These are phyloP conservation scores for Plasmodium coatneyi DNA, from an alignment of 169 alveolate species.

Conservation along the genomic window DNA sequence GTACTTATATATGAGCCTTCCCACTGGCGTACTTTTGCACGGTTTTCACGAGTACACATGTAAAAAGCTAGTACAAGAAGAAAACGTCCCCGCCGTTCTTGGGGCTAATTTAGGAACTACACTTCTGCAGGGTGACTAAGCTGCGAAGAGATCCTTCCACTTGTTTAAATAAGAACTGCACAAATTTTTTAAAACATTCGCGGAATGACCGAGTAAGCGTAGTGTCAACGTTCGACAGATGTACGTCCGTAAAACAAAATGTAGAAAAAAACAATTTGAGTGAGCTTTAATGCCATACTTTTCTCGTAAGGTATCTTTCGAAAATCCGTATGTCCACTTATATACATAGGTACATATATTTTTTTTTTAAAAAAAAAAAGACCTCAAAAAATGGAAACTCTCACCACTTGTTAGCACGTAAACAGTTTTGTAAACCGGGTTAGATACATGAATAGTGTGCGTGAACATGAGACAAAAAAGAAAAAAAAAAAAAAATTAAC, in stretches of 20 bases:
- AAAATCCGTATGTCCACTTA: background rate
- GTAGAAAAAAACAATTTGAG: background rate
- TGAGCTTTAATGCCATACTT: background rate
- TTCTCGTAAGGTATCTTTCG: background rate
- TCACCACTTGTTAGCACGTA: slow-evolving; percentile 6
- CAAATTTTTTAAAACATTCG: background rate
- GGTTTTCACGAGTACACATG: background rate
- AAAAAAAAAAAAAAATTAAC: background rate
- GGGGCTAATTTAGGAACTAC: background rate
- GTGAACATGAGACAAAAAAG: background rate
- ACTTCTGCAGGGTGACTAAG: background rate
- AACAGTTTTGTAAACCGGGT: background rate
- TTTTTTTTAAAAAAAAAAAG: background rate
- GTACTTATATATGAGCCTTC: background rate
- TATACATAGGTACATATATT: background rate
- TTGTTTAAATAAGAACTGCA: slow-evolving; percentile 7
- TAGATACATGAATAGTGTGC: background rate
- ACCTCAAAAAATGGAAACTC: slow-evolving; percentile 9
- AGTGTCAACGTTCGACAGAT: background rate
- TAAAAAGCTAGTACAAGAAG: background rate
- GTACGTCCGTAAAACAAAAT: background rate
- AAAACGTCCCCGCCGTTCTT: background rate
- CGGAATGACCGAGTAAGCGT: background rate
- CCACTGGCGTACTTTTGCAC: background rate
- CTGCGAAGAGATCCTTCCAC: background rate